These are phyloP conservation scores for Cercospora janseana DNA, from an alignment of 2,329 filamentous ascomycete genomes.

Conservation along the genomic window DNA sequence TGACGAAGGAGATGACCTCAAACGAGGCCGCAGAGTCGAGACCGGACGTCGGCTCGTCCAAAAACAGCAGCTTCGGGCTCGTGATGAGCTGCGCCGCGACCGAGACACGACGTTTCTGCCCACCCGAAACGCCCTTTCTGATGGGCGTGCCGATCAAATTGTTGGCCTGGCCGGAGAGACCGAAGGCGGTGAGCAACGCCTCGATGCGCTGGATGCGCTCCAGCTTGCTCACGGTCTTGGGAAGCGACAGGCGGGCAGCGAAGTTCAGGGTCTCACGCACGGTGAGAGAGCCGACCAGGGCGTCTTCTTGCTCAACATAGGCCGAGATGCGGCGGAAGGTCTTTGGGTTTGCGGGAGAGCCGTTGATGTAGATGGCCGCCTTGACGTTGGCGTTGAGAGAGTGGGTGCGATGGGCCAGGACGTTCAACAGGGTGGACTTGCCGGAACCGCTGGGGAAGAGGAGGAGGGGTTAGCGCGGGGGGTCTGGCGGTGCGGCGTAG, in stretches of 20 bases:
- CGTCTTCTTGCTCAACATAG: conserved; percentile 88
- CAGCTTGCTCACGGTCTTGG: conserved; percentile 51
- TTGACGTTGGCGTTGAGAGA: conserved; percentile 54
- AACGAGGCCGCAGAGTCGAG: conserved; percentile 74
- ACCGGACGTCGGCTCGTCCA: conserved; percentile 82
- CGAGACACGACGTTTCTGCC: conserved; percentile 77
- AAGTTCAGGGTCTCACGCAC: conserved; percentile 78
- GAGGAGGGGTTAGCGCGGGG: neutral
- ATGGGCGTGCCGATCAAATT: conserved; percentile 79
- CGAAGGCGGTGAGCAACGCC: conserved; percentile 68
- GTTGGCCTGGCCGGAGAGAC: conserved; percentile 65
- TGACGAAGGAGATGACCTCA: conserved; percentile 74
- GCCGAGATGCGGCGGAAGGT: conserved; percentile 65
- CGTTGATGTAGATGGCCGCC: conserved; percentile 63
- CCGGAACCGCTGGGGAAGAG: conserved; percentile 53
- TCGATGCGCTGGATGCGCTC: conserved; percentile 64
- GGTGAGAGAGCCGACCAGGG: conserved; percentile 75
- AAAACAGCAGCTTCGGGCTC: conserved; percentile 73
- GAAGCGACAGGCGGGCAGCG: conserved; percentile 65
- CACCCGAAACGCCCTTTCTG: conserved; percentile 78
- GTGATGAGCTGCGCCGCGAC: conserved; percentile 81
- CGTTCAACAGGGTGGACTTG: conserved; percentile 81
- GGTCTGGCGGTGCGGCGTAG: neutral
- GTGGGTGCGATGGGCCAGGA: conserved; percentile 64
- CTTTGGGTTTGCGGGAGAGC: conserved; percentile 51